Evolutionary conservation across 164 flowering plant species (phyloP).

Genomic region (Euptelea pleiosperma): DNA sequence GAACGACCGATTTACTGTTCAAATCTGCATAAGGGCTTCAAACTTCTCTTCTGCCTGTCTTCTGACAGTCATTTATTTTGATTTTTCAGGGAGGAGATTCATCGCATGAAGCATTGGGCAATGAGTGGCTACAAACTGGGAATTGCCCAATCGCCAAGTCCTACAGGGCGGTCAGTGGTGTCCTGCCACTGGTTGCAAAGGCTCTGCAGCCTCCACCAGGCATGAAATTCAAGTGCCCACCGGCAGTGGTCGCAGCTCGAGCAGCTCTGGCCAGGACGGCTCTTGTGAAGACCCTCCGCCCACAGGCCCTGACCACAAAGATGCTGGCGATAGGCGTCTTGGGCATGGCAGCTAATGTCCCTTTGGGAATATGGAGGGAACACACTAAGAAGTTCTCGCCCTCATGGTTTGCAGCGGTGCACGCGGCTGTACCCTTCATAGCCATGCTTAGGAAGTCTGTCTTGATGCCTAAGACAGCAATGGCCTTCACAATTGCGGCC

Average conservation of each 20-base stretch:
- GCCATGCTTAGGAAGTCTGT: slow-evolving; percentile 78
- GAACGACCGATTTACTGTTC: too few relatives aligned
- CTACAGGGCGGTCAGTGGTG: slow-evolving; percentile 75
- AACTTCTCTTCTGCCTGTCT: neutral
- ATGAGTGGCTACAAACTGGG: slow-evolving; percentile 88
- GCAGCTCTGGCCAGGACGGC: slow-evolving; percentile 87
- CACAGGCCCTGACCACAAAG: slow-evolving; percentile 83
- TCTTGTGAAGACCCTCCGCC: slow-evolving; percentile 81
- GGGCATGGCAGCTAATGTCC: slow-evolving; percentile 97
- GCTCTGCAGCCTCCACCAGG: slow-evolving; percentile 24
- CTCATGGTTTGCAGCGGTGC: slow-evolving; percentile 84
- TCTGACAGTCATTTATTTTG: neutral
- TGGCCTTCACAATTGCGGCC: slow-evolving; percentile 96
- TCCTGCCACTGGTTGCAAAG: slow-evolving; percentile 87
- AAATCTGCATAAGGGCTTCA: neutral
- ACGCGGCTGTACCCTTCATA: slow-evolving; percentile 52
- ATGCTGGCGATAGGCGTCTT: slow-evolving; percentile 74
- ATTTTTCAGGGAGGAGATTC: slow-evolving; percentile 53
- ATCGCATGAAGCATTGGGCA: slow-evolving; percentile 82
- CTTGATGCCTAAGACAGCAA: slow-evolving; percentile 94
- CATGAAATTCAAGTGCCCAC: slow-evolving; percentile 77
- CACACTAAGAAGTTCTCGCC: slow-evolving; percentile 42
- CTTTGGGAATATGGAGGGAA: slow-evolving; percentile 89
- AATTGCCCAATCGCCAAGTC: slow-evolving; percentile 97
- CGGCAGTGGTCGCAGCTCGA: slow-evolving; percentile 84